Evolutionary conservation across 345 rosid genomes (phyloP).

Genomic region (Sisymbrium irio): DNA sequence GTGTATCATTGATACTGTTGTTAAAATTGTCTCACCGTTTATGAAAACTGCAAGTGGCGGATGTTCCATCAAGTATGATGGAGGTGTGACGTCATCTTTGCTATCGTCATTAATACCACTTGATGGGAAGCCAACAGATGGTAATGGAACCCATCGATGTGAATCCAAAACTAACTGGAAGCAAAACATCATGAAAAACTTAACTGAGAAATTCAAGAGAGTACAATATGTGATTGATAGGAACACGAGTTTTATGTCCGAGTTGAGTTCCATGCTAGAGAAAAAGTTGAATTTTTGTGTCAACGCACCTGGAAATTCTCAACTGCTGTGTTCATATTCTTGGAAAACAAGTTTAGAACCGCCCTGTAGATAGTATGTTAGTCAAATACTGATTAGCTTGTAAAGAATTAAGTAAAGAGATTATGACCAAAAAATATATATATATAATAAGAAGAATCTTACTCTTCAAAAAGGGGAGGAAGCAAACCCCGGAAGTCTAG

Average conservation of each 20-base stretch:
- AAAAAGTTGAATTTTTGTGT: background rate
- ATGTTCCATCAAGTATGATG: constrained; percentile 93
- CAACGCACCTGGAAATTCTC: constrained; percentile 80
- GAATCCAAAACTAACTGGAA: constrained; percentile 94
- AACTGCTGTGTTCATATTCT: constrained; percentile 76
- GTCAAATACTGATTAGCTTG: constrained; percentile 1
- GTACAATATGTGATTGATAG: background rate
- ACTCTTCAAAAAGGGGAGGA: constrained; percentile 92
- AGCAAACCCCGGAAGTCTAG: constrained; percentile 96
- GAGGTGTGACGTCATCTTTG: constrained; percentile 91
- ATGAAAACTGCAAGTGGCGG: constrained; percentile 97
- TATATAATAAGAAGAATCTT: constrained; percentile 25
- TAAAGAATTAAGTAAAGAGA: background rate
- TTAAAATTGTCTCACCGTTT: constrained; percentile 55
- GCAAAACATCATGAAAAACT: constrained; percentile 31
- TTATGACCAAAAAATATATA: background rate
- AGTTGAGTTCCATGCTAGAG: background rate
- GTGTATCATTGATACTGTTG: background rate
- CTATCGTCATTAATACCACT: constrained; percentile 55
- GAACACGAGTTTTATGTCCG: background rate
- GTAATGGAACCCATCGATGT: constrained; percentile 95
- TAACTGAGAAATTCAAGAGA: background rate
- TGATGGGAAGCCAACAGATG: constrained; percentile 81
- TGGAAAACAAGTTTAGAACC: constrained; percentile 82
- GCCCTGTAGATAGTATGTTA: constrained; percentile 55